phyloP scores from a whole-genome alignment of 768 basidiomycete species.

The Psilocybe sp. region DNA sequence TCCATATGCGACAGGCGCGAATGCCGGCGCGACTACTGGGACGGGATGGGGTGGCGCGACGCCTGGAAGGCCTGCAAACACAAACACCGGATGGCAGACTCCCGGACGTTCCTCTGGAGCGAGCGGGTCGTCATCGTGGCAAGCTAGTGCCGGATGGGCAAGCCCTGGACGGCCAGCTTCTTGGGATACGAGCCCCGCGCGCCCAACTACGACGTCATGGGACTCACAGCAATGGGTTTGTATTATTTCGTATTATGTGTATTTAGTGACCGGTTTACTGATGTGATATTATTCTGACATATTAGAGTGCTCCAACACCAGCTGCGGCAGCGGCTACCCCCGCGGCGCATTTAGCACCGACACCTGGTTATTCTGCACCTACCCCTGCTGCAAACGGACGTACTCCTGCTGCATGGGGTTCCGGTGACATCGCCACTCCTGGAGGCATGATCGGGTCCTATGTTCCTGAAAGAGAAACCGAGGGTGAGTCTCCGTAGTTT shows the following conservation, averaged over 20 bases:
- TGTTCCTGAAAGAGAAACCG: conserved; percentile 1
- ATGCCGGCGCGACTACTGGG: conserved; percentile 29
- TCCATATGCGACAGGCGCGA: conserved; percentile 56
- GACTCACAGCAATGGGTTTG: background rate
- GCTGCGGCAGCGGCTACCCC: conserved; percentile 43
- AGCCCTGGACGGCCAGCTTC: conserved; percentile 5
- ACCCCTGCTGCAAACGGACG: conserved; percentile 33
- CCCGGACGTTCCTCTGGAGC: conserved; percentile 12
- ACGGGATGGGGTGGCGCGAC: conserved; percentile 46
- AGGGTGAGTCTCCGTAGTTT: conserved; percentile 12
- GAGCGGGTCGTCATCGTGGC: conserved; percentile 16
- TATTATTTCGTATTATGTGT: background rate
- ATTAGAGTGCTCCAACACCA: conserved; percentile 51
- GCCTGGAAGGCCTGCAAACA: conserved; percentile 29
- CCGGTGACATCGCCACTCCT: conserved; percentile 34
- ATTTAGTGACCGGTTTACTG: background rate
- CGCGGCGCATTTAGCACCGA: conserved; percentile 29
- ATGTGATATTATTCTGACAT: conserved; percentile 1
- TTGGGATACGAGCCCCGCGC: background rate
- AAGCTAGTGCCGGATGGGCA: conserved; percentile 26
- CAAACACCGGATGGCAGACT: conserved; percentile 16
- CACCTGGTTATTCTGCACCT: conserved; percentile 32
- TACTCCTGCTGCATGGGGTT: conserved; percentile 25
- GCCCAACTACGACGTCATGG: conserved; percentile 7
- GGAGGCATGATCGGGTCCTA: conserved; percentile 17